These are phyloP conservation scores for Ophiostoma novo-ulmi DNA, from an alignment of 2,329 filamentous ascomycete species.

Conservation along the genomic window DNA sequence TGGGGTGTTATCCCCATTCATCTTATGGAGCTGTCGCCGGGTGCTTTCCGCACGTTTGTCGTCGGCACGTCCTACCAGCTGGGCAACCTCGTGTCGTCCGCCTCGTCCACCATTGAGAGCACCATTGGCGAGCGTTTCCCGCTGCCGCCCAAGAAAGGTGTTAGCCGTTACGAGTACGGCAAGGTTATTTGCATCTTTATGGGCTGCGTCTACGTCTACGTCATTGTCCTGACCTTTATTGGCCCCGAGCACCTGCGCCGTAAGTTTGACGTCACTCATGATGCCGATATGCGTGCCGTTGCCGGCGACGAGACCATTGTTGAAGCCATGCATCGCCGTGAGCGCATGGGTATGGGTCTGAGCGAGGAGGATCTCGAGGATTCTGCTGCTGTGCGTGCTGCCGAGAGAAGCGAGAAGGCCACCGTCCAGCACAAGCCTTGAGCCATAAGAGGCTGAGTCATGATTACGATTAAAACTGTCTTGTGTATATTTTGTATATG, in stretches of 20 bases:
- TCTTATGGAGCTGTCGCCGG: conserved; percentile 70
- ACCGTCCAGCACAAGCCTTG: conserved; percentile 10
- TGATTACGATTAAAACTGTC: background rate
- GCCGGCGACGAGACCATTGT: conserved; percentile 38
- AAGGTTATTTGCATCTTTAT: conserved; percentile 89
- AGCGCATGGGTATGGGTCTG: conserved; percentile 28
- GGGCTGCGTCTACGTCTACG: conserved; percentile 68
- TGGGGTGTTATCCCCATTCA: conserved; percentile 76
- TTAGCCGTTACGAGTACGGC: conserved; percentile 65
- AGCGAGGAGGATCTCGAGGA: conserved; percentile 28
- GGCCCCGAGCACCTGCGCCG: conserved; percentile 53
- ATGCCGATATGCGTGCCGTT: conserved; percentile 45
- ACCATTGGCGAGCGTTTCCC: conserved; percentile 71
- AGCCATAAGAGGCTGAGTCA: background rate
- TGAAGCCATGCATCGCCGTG: conserved; percentile 27
- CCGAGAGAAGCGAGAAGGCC: conserved; percentile 11
- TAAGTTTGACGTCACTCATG: conserved; percentile 48
- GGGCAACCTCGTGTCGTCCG: conserved; percentile 66
- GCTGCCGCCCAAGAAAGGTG: conserved; percentile 48
- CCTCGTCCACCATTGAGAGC: conserved; percentile 69
- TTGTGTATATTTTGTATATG: conserved; percentile 2
- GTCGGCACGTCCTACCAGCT: conserved; percentile 72
- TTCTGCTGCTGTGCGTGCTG: conserved; percentile 20
- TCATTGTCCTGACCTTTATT: conserved; percentile 57
- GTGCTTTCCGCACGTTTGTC: conserved; percentile 67